These are phyloP conservation scores for Fusarium sp. DNA, from an alignment of 2,329 filamentous ascomycete genomes.

Conservation along the genomic window DNA sequence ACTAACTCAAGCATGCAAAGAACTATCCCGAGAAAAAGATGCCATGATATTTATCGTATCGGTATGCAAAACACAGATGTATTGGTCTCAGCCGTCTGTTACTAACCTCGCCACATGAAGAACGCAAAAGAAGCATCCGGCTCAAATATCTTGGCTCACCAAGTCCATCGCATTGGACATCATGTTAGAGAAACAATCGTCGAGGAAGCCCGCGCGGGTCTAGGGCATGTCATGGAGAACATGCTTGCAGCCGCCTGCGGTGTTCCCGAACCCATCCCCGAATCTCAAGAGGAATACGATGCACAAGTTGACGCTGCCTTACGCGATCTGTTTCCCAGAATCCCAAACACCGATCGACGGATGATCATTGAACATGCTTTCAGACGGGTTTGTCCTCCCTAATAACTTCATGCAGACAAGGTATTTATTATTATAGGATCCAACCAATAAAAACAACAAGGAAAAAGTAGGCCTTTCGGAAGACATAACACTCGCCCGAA, in stretches of 20 bases:
- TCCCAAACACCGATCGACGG: conserved; percentile 71
- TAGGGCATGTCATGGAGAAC: conserved; percentile 43
- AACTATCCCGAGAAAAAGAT: conserved; percentile 69
- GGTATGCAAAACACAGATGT: conserved; percentile 53
- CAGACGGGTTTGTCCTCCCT: conserved; percentile 61
- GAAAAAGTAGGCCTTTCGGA: conserved; percentile 68
- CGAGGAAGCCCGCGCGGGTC: conserved; percentile 59
- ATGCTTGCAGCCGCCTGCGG: conserved; percentile 40
- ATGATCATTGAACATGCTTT: conserved; percentile 72
- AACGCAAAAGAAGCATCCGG: conserved; percentile 46
- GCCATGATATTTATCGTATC: conserved; percentile 75
- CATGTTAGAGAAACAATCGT: conserved; percentile 70
- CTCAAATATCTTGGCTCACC: conserved; percentile 56
- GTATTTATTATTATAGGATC: conserved; percentile 53
- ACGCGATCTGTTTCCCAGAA: conserved; percentile 71
- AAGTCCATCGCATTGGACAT: conserved; percentile 69
- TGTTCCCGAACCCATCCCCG: conserved; percentile 68
- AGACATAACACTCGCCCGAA: conserved; percentile 66
- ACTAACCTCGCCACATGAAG: conserved; percentile 38
- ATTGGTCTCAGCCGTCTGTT: neutral
- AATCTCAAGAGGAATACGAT: conserved; percentile 69
- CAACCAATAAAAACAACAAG: conserved; percentile 61
- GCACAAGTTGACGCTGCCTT: conserved; percentile 70
- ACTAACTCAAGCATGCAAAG: conserved; percentile 70
- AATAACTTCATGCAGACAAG: neutral